These are phyloP conservation scores for Gamsiella multidivaricata DNA, from an alignment of 192 early-diverging fungal species.

Conservation along the genomic window DNA sequence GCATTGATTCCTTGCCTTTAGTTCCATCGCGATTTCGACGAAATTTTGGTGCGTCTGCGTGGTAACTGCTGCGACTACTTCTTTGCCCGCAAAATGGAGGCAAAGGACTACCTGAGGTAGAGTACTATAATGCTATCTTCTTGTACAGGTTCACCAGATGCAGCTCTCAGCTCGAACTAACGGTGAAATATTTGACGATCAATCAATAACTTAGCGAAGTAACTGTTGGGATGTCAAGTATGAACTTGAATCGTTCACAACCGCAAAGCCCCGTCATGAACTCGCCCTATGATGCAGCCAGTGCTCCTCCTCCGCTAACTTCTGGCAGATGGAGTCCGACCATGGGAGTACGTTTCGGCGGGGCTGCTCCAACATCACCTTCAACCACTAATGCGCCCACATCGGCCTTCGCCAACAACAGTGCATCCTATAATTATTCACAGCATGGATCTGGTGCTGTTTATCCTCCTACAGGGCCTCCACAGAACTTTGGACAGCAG, in stretches of 20 bases:
- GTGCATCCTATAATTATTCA: background rate
- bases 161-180: too few relatives aligned
- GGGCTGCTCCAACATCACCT: background rate
- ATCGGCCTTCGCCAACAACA: slow-evolving; percentile 4
- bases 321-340: slow-evolving; percentile 34
- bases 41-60: slow-evolving; percentile 68
- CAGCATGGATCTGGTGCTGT: background rate
- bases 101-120: slow-evolving; percentile 63
- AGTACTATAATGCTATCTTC: background rate
- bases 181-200: too few relatives aligned
- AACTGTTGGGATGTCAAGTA: slow-evolving; percentile 22
- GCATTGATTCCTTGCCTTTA: too few relatives aligned
- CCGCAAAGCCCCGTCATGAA: slow-evolving; percentile 16
- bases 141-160: background rate
- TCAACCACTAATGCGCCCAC: background rate
- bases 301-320: slow-evolving; percentile 15
- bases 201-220: too few relatives aligned
- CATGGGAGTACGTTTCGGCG: slow-evolving; percentile 33
- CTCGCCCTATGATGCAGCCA: slow-evolving; percentile 33
- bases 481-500: slow-evolving; percentile 38
- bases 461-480: background rate
- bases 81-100: slow-evolving; percentile 75
- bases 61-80: slow-evolving; percentile 77
- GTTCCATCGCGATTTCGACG: slow-evolving; percentile 66
- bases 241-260: slow-evolving; percentile 31